Percentiles rank a stretch among this genome's conserved stretches.
Conservation (phyloP, 805 yeast species). For the Metschnikowia peoriensis region DNA sequence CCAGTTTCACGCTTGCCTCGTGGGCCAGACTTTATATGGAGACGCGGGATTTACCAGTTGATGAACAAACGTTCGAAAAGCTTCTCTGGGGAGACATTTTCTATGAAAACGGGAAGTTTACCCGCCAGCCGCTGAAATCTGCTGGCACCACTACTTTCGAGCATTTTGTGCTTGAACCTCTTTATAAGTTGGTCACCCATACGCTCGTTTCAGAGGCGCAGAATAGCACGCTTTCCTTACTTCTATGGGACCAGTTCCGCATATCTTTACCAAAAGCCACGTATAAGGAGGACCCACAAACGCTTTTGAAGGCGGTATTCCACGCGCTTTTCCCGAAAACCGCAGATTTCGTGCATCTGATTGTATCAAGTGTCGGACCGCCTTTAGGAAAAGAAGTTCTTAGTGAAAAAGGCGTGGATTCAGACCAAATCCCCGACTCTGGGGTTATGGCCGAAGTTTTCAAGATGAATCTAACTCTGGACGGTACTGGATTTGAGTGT, state of each 20-base stretch:
- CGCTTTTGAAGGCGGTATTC: slow-evolving; percentile 56
- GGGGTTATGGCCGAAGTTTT: slow-evolving; percentile 29
- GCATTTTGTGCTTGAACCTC: slow-evolving; percentile 68
- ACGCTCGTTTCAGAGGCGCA: slow-evolving; percentile 53
- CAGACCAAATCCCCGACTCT: slow-evolving; percentile 30
- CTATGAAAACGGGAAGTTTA: slow-evolving; percentile 51
- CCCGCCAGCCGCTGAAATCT: slow-evolving; percentile 21
- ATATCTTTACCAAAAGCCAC: slow-evolving; percentile 40
- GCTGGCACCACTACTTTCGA: slow-evolving; percentile 48
- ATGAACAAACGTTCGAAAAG: slow-evolving; percentile 41
- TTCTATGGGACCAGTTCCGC: slow-evolving; percentile 50
- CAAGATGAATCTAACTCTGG: slow-evolving; percentile 56
- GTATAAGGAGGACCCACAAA: slow-evolving; percentile 54
- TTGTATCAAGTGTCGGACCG: slow-evolving; percentile 26
- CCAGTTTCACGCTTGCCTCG: slow-evolving; percentile 64
- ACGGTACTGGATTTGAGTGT: slow-evolving; percentile 52
- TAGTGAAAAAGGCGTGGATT: slow-evolving; percentile 8
- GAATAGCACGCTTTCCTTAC: slow-evolving; percentile 31
- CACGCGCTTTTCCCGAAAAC: slow-evolving; percentile 50
- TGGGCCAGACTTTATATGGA: slow-evolving; percentile 52
- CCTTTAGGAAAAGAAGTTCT: neutral
- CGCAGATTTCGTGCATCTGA: slow-evolving; percentile 52
- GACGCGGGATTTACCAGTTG: slow-evolving; percentile 8
- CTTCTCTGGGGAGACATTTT: slow-evolving; percentile 79
- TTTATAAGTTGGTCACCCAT: slow-evolving; percentile 70